Evolutionary conservation across 495 filamentous ascomycete species (phyloP), one percentile per base, ranked within the genome.

Genomic region (Aspergillus sparsus): DNA sequence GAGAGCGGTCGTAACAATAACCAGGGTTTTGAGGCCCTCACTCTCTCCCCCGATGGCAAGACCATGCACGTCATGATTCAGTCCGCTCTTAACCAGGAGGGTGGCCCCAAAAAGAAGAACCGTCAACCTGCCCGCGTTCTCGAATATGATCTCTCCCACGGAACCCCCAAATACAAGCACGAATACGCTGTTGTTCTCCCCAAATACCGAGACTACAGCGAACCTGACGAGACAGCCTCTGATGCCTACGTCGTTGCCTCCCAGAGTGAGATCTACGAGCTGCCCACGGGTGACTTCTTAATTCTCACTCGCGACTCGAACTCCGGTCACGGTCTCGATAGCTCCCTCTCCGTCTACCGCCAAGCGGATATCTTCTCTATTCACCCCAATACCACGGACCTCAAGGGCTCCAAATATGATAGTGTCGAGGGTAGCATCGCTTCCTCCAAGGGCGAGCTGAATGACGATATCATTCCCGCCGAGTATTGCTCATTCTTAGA

Each of bases 351-450:
- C 35, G 63, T 85, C 9, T 92, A 91, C 71, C 85, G 90, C 18
- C 87, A 92, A 56, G 83, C 85, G 21, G 90, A 93, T 66, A 73
- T 94, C 13, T 83, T 93, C 68, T 85, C 89, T 62, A 82, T 92
- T 61, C 70, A 76, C 1, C 54, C 64, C 6, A 60, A 62, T 0
- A 85, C 85, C n/a, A 91, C 88, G 0, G 77, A 92, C 75, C 77
- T 93, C 65, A 85, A 83, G 68, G 80, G 81, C 1, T 60, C 61
- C 12, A 78, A 73, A 37, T 80, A 84, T 62, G 86, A 90, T 70
- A 77, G 66, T 12, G 66, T 66, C 10, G 73, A 64, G 21, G 82
- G 80, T n/a, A 64, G 76, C 10, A 79, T 87, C 64, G 83, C 84
- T 6, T 74, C 74, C 46, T 63, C 69, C 6, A 75, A 74, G 54